phyloP scores from a whole-genome alignment of 257 asterid species.

The Scutellaria galericulata region DNA sequence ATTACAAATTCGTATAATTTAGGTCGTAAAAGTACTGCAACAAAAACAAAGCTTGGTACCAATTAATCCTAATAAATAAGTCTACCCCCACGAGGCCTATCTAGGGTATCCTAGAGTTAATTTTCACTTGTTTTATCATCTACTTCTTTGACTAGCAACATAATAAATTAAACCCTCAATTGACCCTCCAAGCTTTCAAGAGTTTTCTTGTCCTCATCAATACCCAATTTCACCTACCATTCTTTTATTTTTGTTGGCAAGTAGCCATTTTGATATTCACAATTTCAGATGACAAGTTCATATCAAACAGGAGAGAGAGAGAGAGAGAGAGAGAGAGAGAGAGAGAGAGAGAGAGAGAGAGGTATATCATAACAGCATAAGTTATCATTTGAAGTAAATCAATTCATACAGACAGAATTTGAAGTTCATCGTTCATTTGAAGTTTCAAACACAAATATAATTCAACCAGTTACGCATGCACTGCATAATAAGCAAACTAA shows the following conservation, averaged over 20 bases:
- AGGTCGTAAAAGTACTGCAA: too few species aligned
- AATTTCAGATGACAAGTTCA: neutral
- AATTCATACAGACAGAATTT: slow-evolving; percentile 34
- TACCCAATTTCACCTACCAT: slow-evolving; percentile 32
- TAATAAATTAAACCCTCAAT: neutral
- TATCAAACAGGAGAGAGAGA: slow-evolving; percentile 10
- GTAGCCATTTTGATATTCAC: neutral
- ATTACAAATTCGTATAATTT: too few species aligned
- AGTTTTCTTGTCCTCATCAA: neutral
- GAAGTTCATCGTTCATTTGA: slow-evolving; percentile 18
- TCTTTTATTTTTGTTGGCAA: neutral
- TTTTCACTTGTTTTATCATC: neutral
- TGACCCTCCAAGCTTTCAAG: neutral
- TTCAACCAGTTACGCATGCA: slow-evolving; percentile 49
- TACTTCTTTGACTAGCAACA: slow-evolving; percentile 27
- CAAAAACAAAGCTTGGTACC: too few species aligned
- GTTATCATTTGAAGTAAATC: slow-evolving; percentile 26
- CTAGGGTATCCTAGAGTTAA: too few species aligned
- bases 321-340: slow-evolving; percentile 1
- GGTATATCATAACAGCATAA: slow-evolving; percentile 32
- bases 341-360: slow-evolving; percentile 5
- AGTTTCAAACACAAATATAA: slow-evolving; percentile 35
- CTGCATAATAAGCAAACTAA: slow-evolving; percentile 40
- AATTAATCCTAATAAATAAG: too few species aligned
- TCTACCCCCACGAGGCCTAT: too few species aligned